Conservation (phyloP, 352 stramenopile species). For the Phytopythium litorale region DNA sequence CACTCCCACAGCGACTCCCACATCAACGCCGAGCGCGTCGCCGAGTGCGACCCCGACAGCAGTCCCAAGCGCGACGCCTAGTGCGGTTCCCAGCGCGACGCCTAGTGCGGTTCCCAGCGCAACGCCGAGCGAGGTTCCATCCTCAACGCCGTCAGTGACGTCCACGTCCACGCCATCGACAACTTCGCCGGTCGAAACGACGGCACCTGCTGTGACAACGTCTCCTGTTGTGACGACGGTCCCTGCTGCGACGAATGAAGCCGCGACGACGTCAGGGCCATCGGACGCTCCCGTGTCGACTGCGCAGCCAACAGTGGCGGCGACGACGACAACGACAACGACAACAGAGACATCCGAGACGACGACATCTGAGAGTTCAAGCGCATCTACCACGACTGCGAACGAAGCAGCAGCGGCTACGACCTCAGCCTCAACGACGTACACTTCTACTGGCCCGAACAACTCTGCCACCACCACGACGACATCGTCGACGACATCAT, state of each 20-base stretch:
- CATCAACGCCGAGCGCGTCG: slow-evolving; percentile 6
- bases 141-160: slow-evolving; percentile 6
- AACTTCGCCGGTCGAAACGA: slow-evolving; percentile 8
- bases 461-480: neutral
- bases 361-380: neutral
- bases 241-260: slow-evolving; percentile 1
- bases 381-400: neutral
- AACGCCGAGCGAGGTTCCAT: neutral
- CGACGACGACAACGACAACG: neutral
- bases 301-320: neutral
- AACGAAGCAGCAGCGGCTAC: neutral
- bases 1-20: neutral
- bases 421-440: neutral
- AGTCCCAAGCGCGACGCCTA: slow-evolving; percentile 3
- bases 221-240: neutral
- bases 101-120: neutral
- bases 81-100: neutral
- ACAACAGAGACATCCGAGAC: slow-evolving; percentile 4
- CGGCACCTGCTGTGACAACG: neutral
- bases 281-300: neutral
- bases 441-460: neutral
- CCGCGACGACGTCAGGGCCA: neutral
- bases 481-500: slow-evolving; percentile 5
- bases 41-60: slow-evolving; percentile 7
- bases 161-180: slow-evolving; percentile 8